Conservation (phyloP, 2,329 filamentous ascomycete species). For the Verruconis gallopava region DNA sequence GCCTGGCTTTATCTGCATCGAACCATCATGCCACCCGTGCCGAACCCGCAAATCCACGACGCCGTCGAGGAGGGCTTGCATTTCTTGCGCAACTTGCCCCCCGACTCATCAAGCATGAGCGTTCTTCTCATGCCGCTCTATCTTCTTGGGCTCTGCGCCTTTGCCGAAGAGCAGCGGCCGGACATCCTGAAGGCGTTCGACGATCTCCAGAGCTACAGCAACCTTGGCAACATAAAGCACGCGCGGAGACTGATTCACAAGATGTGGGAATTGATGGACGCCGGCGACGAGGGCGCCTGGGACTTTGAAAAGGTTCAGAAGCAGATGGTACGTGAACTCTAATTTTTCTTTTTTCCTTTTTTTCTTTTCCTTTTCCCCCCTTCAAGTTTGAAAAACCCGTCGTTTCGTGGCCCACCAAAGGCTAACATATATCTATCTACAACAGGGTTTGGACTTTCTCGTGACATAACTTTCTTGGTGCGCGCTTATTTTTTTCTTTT, state of each 20-base stretch:
- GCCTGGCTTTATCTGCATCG: conserved; percentile 52
- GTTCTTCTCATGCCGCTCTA: conserved; percentile 50
- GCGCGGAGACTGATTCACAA: conserved; percentile 42
- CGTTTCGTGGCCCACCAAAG: too few relatives aligned
- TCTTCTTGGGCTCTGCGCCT: conserved; percentile 48
- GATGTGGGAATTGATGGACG: conserved; percentile 49
- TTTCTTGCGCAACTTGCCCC: conserved; percentile 43
- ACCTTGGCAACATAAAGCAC: conserved; percentile 44
- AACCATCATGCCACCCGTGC: conserved; percentile 44
- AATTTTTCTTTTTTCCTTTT: conserved; percentile 40
- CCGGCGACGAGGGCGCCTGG: conserved; percentile 43
- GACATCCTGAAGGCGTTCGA: conserved; percentile 42
- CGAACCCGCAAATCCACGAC: conserved; percentile 40
- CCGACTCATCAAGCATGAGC: conserved; percentile 42
- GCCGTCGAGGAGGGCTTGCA: conserved; percentile 46
- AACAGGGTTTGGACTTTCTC: too few relatives aligned
- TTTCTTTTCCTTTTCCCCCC: conserved; percentile 26
- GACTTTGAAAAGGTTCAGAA: conserved; percentile 45
- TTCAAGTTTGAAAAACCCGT: too few relatives aligned
- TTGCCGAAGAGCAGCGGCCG: conserved; percentile 41
- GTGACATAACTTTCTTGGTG: too few relatives aligned
- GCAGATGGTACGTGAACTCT: conserved; percentile 28
- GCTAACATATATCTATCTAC: too few relatives aligned
- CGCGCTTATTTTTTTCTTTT: too few relatives aligned
- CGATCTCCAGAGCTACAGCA: conserved; percentile 41